These are phyloP conservation scores for Volvox reticuliferus DNA, from an alignment of 139 green algal genomes.

Conservation along the genomic window DNA sequence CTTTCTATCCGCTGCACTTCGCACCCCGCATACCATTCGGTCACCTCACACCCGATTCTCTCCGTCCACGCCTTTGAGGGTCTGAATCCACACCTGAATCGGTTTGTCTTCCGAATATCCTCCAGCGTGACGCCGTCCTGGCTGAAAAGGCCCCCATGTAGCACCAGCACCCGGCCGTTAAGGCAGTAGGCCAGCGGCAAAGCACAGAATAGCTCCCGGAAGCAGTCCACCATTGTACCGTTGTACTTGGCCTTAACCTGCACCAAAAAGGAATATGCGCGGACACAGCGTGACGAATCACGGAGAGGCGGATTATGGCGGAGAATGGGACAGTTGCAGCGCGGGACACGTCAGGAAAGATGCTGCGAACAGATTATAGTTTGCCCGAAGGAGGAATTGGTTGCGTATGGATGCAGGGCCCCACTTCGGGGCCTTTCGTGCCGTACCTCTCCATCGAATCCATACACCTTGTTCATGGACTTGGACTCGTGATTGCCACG, in stretches of 20 bases:
- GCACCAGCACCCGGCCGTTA: constrained; percentile 86
- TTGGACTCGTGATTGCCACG: constrained; percentile 97
- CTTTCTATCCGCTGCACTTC: no score
- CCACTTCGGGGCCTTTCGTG: no score
- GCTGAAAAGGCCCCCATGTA: constrained; percentile 95
- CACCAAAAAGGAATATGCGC: background rate
- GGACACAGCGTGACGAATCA: no score
- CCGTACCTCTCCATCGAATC: constrained; percentile 94
- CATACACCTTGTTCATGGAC: constrained; percentile 98
- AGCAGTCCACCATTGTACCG: constrained; percentile 89
- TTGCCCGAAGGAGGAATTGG: no score
- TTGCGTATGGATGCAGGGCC: no score
- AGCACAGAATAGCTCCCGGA: constrained; percentile 92
- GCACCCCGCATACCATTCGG: background rate
- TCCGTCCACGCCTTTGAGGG: background rate
- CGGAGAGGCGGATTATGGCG: no score
- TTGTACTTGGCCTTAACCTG: constrained; percentile 91
- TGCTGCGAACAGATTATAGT: no score
- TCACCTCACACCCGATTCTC: no score
- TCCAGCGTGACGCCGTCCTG: constrained; percentile 90
- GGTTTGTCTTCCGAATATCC: constrained; percentile 89
- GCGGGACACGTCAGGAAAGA: background rate
- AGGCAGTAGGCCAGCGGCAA: constrained; percentile 93
- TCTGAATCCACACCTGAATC: constrained; percentile 66
- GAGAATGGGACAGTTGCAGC: no score